A percentile compares a stretch with the other conserved stretches of the same genome.
phyloP scores from a whole-genome alignment of 305 asterid genomes.

The Fraxinus dipetala region DNA sequence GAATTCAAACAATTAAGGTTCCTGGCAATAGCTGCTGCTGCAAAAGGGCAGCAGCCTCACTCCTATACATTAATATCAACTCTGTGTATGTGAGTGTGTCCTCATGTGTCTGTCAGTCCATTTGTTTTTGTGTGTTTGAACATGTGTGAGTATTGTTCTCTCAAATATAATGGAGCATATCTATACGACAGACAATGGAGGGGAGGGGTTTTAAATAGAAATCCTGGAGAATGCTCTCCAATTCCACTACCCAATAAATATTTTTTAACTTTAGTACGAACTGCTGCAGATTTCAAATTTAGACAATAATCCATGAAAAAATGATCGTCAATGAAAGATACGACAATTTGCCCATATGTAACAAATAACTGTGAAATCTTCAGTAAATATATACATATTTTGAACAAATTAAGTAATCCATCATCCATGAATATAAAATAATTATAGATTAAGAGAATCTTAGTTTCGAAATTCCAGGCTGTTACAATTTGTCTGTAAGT shows the following conservation, averaged over 20 bases:
- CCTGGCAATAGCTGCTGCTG: background rate
- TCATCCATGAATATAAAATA: background rate
- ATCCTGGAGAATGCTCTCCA: background rate
- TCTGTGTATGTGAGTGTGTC: background rate
- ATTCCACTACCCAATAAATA: background rate
- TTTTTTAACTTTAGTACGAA: background rate
- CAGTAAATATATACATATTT: background rate
- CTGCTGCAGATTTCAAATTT: background rate
- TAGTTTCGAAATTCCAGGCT: background rate
- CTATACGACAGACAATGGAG: background rate
- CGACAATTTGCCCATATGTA: background rate
- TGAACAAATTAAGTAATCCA: background rate
- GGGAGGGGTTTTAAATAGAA: background rate
- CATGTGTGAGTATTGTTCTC: background rate
- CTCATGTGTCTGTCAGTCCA: background rate
- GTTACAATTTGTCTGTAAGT: background rate
- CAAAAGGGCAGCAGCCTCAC: background rate
- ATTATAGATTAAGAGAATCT: background rate
- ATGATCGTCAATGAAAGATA: background rate
- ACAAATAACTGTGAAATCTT: background rate
- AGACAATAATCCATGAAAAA: background rate
- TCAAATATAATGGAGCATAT: background rate
- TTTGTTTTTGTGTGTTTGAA: background rate
- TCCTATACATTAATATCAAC: background rate
- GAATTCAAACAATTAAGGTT: background rate